Percentiles rank a stretch among this genome's conserved stretches.
Conservation (phyloP, 371 early-diverging fungal genomes). For the Syncephalastrum sp. region DNA sequence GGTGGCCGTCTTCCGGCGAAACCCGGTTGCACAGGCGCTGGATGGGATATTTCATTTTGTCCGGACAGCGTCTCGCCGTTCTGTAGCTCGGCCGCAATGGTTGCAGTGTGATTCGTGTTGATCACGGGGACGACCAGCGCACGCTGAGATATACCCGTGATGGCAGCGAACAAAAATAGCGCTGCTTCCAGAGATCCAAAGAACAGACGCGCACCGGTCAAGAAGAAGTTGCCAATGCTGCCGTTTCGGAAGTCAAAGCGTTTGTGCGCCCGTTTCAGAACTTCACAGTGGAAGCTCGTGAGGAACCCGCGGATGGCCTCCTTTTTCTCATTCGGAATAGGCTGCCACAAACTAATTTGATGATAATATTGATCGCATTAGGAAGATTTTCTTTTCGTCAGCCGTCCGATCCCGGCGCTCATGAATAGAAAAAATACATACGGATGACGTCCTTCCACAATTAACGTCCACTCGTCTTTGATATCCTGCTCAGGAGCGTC, state of each 20-base stretch:
- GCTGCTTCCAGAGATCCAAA: constrained; percentile 69
- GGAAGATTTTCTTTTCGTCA: no score
- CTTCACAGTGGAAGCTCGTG: constrained; percentile 64
- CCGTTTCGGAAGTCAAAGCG: constrained; percentile 74
- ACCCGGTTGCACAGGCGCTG: constrained; percentile 21
- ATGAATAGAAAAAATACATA: no score
- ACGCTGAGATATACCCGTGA: constrained; percentile 56
- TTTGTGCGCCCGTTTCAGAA: constrained; percentile 61
- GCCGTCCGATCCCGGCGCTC: no score
- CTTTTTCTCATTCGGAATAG: constrained; percentile 64
- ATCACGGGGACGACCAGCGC: constrained; percentile 63
- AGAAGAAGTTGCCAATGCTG: constrained; percentile 74
- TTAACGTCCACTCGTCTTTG: constrained; percentile 62
- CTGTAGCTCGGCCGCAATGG: constrained; percentile 62
- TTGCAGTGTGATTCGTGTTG: constrained; percentile 58
- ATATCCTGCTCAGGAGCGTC: constrained; percentile 44
- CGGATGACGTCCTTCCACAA: constrained; percentile 63
- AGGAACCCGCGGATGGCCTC: constrained; percentile 74
- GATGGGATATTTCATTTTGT: constrained; percentile 74
- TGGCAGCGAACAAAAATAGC: constrained; percentile 63
- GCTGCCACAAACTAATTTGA: constrained; percentile 22
- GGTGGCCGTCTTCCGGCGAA: constrained; percentile 8
- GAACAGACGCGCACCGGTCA: constrained; percentile 70
- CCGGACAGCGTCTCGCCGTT: constrained; percentile 57
- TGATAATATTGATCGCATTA: no score